Evolutionary conservation across 2,329 filamentous ascomycete genomes (phyloP).

Genomic region (Penicillium sp.): DNA sequence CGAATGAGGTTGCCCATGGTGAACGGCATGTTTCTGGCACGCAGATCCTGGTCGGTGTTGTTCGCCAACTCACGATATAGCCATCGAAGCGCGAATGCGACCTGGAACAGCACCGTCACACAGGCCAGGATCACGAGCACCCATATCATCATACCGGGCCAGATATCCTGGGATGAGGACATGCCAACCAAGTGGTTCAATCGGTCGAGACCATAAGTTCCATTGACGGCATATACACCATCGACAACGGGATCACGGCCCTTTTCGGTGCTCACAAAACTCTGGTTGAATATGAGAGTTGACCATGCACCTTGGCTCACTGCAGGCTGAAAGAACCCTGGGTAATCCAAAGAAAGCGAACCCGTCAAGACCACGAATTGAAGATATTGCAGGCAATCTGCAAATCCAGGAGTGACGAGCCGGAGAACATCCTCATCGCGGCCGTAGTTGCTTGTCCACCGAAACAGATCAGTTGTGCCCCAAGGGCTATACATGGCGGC

Average conservation of each 20-base stretch:
- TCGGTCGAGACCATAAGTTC: slow-evolving; percentile 73
- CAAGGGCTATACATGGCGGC: slow-evolving; percentile 89
- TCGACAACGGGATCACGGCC: slow-evolving; percentile 69
- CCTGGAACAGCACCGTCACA: slow-evolving; percentile 67
- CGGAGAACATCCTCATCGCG: slow-evolving; percentile 87
- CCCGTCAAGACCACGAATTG: slow-evolving; percentile 89
- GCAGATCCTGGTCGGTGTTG: slow-evolving; percentile 78
- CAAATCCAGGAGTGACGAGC: slow-evolving; percentile 91
- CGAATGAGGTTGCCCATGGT: slow-evolving; percentile 74
- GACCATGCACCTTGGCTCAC: slow-evolving; percentile 89
- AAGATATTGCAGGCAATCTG: slow-evolving; percentile 94
- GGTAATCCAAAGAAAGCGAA: slow-evolving; percentile 81
- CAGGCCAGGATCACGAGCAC: slow-evolving; percentile 71
- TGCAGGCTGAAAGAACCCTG: slow-evolving; percentile 90
- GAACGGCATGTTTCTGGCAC: slow-evolving; percentile 89
- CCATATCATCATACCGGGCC: slow-evolving; percentile 93
- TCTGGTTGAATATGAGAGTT: slow-evolving; percentile 86
- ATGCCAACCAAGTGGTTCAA: slow-evolving; percentile 82
- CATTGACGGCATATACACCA: slow-evolving; percentile 80
- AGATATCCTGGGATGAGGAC: slow-evolving; percentile 71
- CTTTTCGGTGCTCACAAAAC: slow-evolving; percentile 68
- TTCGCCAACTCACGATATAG: slow-evolving; percentile 67
- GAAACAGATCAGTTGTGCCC: slow-evolving; percentile 85
- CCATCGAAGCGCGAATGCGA: slow-evolving; percentile 76
- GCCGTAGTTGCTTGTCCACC: slow-evolving; percentile 97